Evolutionary conservation across 441 rosid genomes (phyloP).

Genomic region (Erodium chrysanthum): DNA sequence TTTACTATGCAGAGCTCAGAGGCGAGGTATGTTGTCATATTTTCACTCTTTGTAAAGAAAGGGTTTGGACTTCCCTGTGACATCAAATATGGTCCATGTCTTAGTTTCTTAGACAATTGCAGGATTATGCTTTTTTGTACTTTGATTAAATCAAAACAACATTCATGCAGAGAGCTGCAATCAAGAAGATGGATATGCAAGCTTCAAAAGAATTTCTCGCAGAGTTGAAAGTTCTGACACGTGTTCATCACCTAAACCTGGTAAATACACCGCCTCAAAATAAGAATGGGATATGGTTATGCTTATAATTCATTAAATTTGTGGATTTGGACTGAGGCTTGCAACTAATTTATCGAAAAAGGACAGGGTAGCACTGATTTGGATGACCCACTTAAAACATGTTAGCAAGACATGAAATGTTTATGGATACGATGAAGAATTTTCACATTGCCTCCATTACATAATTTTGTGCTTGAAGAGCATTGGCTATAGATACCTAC

Average conservation of each 20-base stretch:
- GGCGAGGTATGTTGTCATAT: slow-evolving; percentile 55
- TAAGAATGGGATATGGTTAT: not conserved
- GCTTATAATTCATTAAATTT: not conserved
- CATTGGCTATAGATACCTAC: not conserved
- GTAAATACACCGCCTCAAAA: slow-evolving; percentile 24
- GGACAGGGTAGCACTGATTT: too few relatives aligned
- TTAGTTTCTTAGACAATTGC: not conserved
- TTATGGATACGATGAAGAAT: not conserved
- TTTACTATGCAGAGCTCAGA: slow-evolving; percentile 81
- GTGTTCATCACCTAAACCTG: slow-evolving; percentile 94
- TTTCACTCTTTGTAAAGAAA: slow-evolving; percentile 3
- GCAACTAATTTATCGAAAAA: too few relatives aligned
- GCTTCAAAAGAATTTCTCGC: slow-evolving; percentile 88
- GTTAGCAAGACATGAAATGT: too few relatives aligned
- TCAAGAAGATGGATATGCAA: slow-evolving; percentile 98
- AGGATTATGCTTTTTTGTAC: not conserved
- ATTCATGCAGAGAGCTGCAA: slow-evolving; percentile 77
- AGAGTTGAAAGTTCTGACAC: slow-evolving; percentile 80
- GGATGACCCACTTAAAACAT: too few relatives aligned
- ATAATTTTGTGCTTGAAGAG: not conserved
- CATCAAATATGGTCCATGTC: not conserved
- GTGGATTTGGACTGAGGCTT: not conserved
- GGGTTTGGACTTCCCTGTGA: not conserved
- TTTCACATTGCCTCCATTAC: not conserved
- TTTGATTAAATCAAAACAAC: not conserved